Evolutionary conservation across 1,139 yeast genomes (phyloP), one percentile per base, ranked within the genome.

Genomic region (Geotrichum restrictum): DNA sequence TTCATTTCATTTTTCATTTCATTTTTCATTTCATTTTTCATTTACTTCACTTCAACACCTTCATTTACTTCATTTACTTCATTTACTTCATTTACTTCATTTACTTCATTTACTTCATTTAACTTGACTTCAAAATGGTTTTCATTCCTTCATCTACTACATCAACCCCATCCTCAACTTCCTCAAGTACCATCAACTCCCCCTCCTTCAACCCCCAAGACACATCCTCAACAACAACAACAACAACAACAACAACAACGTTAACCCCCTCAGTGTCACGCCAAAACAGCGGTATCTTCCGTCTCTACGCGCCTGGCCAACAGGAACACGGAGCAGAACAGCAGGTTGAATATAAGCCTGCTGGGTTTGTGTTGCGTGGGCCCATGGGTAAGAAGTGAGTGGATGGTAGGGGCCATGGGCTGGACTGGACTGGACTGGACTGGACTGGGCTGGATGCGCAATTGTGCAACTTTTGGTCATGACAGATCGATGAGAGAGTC

Each of bases 41-140:
- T 29, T n/a, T 11, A 3, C 31, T 29, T 29, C 21, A 42, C 37
- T 4, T 6, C 37, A n/a, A 13, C 44, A 22, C 2, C 32, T 21
- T 3, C 39, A 36, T 40, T 13, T 2, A 2, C 14, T 13, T 14
- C 14, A n/a, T 16, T 22, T n/a, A n/a, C n/a, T n/a, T n/a, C n/a
- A n/a, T n/a, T n/a, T n/a, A n/a, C n/a, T n/a, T n/a, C n/a, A n/a
- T n/a, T n/a, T n/a, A n/a, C n/a, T n/a, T n/a, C n/a, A n/a, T n/a
- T n/a, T n/a, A n/a, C n/a, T n/a, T n/a, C n/a, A n/a, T n/a, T n/a
- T n/a, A n/a, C n/a, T n/a, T n/a, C n/a, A n/a, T n/a, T n/a, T n/a
- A n/a, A n/a, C n/a, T n/a, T n/a, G n/a, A 2, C n/a, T 40, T 19
- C 19, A 45, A 27, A 45, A 46, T 46, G 49, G 49, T 44, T n/a